Evolutionary conservation across 1,284 basidiomycete species (phyloP).

Genomic region (Austropuccinia psidii): DNA sequence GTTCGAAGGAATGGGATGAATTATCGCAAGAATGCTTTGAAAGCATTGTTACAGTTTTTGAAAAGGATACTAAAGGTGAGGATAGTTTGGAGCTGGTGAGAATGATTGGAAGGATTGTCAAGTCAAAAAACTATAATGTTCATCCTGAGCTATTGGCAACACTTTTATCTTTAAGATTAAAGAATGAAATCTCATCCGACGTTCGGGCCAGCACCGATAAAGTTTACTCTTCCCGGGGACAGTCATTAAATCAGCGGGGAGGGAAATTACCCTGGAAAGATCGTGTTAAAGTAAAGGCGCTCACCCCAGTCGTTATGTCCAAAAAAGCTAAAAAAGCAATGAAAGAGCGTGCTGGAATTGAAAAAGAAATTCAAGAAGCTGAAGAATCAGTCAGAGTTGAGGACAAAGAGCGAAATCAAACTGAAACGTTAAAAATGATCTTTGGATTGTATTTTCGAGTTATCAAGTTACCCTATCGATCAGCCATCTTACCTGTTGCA

Average conservation of each 20-base stretch:
- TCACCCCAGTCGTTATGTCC: conserved; percentile 65
- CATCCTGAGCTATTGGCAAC: conserved; percentile 81
- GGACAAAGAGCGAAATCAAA: conserved; percentile 80
- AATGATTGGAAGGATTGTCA: conserved; percentile 89
- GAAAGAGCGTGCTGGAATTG: conserved; percentile 75
- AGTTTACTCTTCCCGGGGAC: background rate
- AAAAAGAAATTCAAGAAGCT: conserved; percentile 85
- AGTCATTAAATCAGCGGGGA: background rate
- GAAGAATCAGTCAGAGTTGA: conserved; percentile 90
- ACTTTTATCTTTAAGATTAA: conserved; percentile 75
- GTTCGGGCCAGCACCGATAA: conserved; percentile 63
- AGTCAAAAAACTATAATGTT: conserved; percentile 81
- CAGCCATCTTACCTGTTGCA: conserved; percentile 74
- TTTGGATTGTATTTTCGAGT: conserved; percentile 97
- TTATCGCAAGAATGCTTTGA: conserved; percentile 63
- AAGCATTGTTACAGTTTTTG: conserved; percentile 72
- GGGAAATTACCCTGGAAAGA: conserved; percentile 48
- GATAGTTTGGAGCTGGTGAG: conserved; percentile 81
- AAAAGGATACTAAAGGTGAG: conserved; percentile 64
- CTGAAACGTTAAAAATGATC: conserved; percentile 92
- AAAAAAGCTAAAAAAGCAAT: conserved; percentile 73
- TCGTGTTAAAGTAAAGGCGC: conserved; percentile 44
- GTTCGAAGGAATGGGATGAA: conserved; percentile 73
- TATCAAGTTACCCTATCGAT: conserved; percentile 75
- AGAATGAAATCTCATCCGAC: conserved; percentile 64